phyloP scores from a whole-genome alignment of 108 stramenopile species.

The Craspedostauros australis region DNA sequence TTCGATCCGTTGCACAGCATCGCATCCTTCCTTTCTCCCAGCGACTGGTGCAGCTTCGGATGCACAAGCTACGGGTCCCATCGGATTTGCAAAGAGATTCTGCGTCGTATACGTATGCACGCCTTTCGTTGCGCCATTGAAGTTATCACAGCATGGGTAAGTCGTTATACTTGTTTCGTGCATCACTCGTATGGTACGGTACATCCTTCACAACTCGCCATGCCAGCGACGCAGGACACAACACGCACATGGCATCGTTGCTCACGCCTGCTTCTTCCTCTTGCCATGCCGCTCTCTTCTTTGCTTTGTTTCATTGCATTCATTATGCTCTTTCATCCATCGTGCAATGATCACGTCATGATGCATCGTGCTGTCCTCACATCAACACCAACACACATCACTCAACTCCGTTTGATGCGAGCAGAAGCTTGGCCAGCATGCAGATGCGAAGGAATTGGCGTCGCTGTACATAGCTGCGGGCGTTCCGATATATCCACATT shows the following conservation, averaged over 20 bases:
- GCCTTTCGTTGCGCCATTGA: constrained; percentile 71
- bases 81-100: constrained; percentile 31
- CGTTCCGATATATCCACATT: constrained; percentile 73
- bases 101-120: constrained; percentile 61
- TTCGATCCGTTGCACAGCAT: constrained; percentile 47
- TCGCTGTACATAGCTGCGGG: constrained; percentile 60
- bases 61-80: constrained; percentile 12
- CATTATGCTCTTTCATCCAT: no score
- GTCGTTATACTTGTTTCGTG: constrained; percentile 6
- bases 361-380: no score
- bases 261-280: no score
- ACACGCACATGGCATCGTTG: no score
- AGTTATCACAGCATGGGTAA: constrained; percentile 67
- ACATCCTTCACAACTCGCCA: no score
- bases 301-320: no score
- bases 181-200: background rate
- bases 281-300: no score
- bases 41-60: constrained; percentile 42
- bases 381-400: no score
- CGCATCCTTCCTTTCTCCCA: constrained; percentile 44
- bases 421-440: constrained; percentile 57
- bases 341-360: no score
- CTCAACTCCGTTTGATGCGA: no score
- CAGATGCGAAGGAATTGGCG: constrained; percentile 72
- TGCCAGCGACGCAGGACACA: no score